Conservation (phyloP, 805 yeast genomes). For the Kazachstania kunashirensis region DNA sequence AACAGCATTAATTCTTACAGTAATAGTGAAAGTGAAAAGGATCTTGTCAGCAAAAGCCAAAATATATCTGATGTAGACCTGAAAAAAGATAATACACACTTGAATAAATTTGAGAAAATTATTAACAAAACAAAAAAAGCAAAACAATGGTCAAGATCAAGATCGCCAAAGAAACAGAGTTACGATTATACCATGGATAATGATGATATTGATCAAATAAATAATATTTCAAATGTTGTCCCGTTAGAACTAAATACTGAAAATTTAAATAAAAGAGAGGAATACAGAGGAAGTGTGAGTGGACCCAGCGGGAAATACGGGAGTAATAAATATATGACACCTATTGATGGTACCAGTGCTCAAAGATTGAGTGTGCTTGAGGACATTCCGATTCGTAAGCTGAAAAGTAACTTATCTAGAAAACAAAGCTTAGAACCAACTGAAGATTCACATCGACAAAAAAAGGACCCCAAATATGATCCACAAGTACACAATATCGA, state of each 20-base stretch:
- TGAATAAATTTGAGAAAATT: constrained; percentile 19
- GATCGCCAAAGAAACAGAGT: constrained; percentile 10
- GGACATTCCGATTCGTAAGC: constrained; percentile 11
- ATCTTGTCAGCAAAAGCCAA: not conserved
- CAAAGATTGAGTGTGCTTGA: constrained; percentile 7
- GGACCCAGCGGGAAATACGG: not conserved
- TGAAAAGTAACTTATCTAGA: not conserved
- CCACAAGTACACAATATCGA: not conserved
- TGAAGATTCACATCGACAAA: not conserved
- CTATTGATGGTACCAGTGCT: constrained; percentile 6
- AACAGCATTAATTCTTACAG: not conserved
- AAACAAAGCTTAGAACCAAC: not conserved
- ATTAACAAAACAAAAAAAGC: constrained; percentile 9
- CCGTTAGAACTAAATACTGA: not conserved
- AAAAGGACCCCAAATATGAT: not conserved
- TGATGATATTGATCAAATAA: not conserved
- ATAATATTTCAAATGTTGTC: not conserved
- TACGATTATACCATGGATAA: not conserved
- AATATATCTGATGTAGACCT: not conserved
- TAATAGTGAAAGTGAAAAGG: not conserved
- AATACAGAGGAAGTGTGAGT: not conserved
- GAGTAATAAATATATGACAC: constrained; percentile 9
- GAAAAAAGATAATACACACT: constrained; percentile 4
- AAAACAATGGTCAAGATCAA: constrained; percentile 14
- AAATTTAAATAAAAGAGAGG: not conserved